Evolutionary conservation across 2,329 filamentous ascomycete genomes (phyloP), one percentile per base, ranked within the genome.

Genomic region (Myotisia sp.): DNA sequence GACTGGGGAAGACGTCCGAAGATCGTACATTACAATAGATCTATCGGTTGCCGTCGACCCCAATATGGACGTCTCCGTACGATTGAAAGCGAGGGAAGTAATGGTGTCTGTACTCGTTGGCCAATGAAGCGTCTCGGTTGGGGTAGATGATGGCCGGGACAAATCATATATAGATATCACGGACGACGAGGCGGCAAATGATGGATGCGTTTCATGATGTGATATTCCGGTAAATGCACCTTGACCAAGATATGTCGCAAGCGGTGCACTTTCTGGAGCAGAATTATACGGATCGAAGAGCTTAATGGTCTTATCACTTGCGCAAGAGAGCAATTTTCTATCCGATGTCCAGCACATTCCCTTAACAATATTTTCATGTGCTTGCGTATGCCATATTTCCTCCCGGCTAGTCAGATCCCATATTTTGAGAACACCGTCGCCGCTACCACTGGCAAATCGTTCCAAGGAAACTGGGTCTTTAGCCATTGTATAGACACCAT

Each of bases 321-420:
- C 85, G 53, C 86, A 94, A 2, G 83, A 87, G 29, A 95, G 63
- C 9, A 95, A 65, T 53, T 85, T 87, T 51, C 77, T 72, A 47
- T 92, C 83, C 28, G 74, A 70, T 3, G 85, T 93, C 80, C 87
- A 98, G 47, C 77, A 79, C 53, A 94, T 68, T 9, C 80, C 81
- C 64, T 92, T 93, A 46, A 95, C 83, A 28, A 94, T 78, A 47
- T 92, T 92, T 47, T 93, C 82, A 54, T 98, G 92, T 16, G 85
- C 87, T 42, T 79, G 74, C 3, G 71, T 70, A 47, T 81, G 70
- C 77, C 81, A 87, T 30, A 78, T 68, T 52, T 90, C 79, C 18
- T 79, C 74, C 37, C 73, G 65, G 41, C 67, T 77, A 6, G 76
- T 71, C 46, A 90, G 62, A 57, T 92, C 79, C 85, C 85, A 92